phyloP scores from a whole-genome alignment of 257 asterid species.

The Solanum stenotomum region DNA sequence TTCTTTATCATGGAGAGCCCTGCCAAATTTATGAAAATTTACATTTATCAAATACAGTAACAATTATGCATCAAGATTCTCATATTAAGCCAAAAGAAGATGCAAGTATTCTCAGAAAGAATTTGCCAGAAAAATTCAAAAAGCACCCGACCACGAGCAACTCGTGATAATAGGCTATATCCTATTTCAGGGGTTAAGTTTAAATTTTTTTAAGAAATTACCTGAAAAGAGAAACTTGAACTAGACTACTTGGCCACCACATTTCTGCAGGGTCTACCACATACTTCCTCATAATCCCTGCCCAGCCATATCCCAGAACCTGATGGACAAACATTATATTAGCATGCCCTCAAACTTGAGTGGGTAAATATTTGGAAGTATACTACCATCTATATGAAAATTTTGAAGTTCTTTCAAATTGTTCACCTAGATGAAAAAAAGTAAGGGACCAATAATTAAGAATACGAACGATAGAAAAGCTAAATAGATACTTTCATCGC shows the following conservation, averaged over 20 bases:
- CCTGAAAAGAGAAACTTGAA: slow-evolving; percentile 66
- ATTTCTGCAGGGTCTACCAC: slow-evolving; percentile 57
- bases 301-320: slow-evolving; percentile 62
- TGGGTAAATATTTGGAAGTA: background rate
- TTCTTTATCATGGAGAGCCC: slow-evolving; percentile 68
- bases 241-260: slow-evolving; percentile 59
- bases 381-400: background rate
- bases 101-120: background rate
- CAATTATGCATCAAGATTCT: background rate
- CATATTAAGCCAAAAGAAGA: background rate
- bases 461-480: background rate
- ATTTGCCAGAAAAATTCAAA: background rate
- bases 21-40: slow-evolving; percentile 14
- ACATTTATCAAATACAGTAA: background rate
- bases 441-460: background rate
- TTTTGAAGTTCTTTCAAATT: background rate
- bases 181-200: background rate
- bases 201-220: background rate
- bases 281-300: slow-evolving; percentile 44
- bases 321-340: background rate
- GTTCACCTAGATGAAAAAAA: background rate
- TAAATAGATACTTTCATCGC: background rate
- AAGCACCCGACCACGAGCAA: background rate
- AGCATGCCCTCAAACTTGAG: background rate
- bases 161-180: background rate